Conservation (phyloP, 1,284 basidiomycete species). For the Athelia psychrophila region DNA sequence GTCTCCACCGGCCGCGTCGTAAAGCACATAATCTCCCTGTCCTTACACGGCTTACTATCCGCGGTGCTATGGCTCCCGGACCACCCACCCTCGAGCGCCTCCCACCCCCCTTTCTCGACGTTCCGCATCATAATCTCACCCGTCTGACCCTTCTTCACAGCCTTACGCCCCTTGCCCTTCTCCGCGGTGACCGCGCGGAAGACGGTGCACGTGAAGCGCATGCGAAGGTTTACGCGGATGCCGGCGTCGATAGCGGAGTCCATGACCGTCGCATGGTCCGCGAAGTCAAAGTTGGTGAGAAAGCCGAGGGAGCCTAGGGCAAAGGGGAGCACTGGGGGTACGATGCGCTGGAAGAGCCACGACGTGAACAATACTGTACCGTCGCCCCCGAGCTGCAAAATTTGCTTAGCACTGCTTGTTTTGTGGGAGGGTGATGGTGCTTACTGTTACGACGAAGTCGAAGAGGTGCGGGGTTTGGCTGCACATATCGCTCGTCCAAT, state of each 20-base stretch:
- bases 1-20: conserved; percentile 93
- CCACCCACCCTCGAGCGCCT: conserved; percentile 83
- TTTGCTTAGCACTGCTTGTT: conserved; percentile 11
- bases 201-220: conserved; percentile 99
- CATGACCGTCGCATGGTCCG: conserved; percentile 84
- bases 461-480: conserved; percentile 89
- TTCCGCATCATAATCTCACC: conserved; percentile 95
- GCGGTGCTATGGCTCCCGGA: conserved; percentile 33
- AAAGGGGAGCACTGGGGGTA: conserved; percentile 96
- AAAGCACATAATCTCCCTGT: conserved; percentile 98
- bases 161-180: conserved; percentile 69
- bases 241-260: conserved; percentile 90
- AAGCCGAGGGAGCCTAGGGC: conserved; percentile 98
- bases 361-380: conserved; percentile 99
- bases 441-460: conserved; percentile 95
- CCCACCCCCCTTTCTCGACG: conserved; percentile 88
- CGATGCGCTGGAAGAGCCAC: conserved; percentile 98
- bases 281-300: conserved; percentile 97
- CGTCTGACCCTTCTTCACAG: conserved; percentile 87
- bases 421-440: conserved; percentile 25
- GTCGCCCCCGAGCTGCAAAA: conserved; percentile 85
- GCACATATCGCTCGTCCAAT: conserved; percentile 99
- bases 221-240: conserved; percentile 95
- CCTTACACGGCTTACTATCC: conserved; percentile 50
- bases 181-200: conserved; percentile 85